phyloP scores from a whole-genome alignment of 2,329 filamentous ascomycete genomes.

The Colletotrichum paranaense region DNA sequence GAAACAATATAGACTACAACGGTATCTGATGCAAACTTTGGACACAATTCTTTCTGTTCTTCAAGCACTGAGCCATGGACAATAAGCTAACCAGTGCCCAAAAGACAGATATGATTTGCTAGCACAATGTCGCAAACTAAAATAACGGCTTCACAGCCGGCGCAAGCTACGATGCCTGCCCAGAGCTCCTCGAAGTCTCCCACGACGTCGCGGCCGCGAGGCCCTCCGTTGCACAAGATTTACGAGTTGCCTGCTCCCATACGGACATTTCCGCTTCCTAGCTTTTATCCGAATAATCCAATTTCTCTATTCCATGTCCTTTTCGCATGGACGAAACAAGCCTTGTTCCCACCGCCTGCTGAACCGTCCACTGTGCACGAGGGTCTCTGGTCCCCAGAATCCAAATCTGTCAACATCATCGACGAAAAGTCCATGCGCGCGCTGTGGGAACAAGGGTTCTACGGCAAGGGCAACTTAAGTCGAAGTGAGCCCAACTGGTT shows the following conservation, averaged over 20 bases:
- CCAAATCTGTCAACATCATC: conserved; percentile 85
- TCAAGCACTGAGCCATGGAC: not conserved
- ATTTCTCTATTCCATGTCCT: conserved; percentile 85
- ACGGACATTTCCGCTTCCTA: conserved; percentile 84
- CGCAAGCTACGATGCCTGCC: conserved; percentile 19
- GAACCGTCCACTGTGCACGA: conserved; percentile 74
- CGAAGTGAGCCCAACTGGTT: conserved; percentile 96
- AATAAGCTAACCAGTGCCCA: conserved; percentile 35
- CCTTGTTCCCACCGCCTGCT: conserved; percentile 73
- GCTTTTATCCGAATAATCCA: conserved; percentile 92
- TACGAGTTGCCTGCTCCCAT: conserved; percentile 86
- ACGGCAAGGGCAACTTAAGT: conserved; percentile 92
- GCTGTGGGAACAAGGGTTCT: conserved; percentile 97
- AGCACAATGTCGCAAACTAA: conserved; percentile 56
- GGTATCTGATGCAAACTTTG: conserved; percentile 81
- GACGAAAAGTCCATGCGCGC: conserved; percentile 80
- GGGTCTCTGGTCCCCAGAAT: conserved; percentile 84
- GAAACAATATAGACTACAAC: conserved; percentile 89
- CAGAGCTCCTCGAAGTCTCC: conserved; percentile 39
- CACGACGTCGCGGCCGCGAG: conserved; percentile 41
- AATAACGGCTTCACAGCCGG: conserved; percentile 30
- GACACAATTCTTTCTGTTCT: conserved; percentile 29
- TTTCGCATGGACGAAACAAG: conserved; percentile 80
- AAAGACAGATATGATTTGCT: conserved; percentile 60
- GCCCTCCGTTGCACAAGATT: conserved; percentile 72